These are phyloP conservation scores for Phialophora verrucosa DNA, from an alignment of 2,329 filamentous ascomycete genomes.

Conservation along the genomic window DNA sequence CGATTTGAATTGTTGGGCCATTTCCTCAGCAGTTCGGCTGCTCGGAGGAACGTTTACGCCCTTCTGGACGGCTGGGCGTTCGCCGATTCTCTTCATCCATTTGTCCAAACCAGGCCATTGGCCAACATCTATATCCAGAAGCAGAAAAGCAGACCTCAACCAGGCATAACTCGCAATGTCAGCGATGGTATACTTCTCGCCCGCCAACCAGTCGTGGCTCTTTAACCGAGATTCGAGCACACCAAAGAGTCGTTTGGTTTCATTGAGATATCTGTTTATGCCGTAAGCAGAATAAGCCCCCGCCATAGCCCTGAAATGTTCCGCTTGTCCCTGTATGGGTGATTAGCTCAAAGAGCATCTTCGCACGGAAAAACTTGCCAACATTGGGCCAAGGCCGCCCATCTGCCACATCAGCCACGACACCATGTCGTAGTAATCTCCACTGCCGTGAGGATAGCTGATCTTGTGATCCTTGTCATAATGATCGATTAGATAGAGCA, in stretches of 20 bases:
- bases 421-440: conserved; percentile 52
- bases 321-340: conserved; percentile 48
- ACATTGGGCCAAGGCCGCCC: conserved; percentile 26
- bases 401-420: conserved; percentile 56
- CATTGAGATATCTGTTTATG: conserved; percentile 54
- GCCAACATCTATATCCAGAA: conserved; percentile 41
- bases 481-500: conserved; percentile 52
- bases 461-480: conserved; percentile 53
- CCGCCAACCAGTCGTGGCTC: conserved; percentile 51
- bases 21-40: conserved; percentile 1
- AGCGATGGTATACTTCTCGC: conserved; percentile 55
- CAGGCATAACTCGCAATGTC: conserved; percentile 55
- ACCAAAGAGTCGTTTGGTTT: conserved; percentile 55
- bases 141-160: conserved; percentile 43
- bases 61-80: conserved; percentile 42
- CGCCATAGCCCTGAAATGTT: conserved; percentile 55
- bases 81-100: conserved; percentile 42
- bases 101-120: conserved; percentile 42
- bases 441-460: conserved; percentile 50
- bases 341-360: too few relatives aligned
- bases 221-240: conserved; percentile 53
- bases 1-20: neutral
- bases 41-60: conserved; percentile 2
- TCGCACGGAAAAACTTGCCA: too few relatives aligned
- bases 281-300: conserved; percentile 51